Conservation (phyloP, 441 rosid species). For the Eutrema salsugineum region DNA sequence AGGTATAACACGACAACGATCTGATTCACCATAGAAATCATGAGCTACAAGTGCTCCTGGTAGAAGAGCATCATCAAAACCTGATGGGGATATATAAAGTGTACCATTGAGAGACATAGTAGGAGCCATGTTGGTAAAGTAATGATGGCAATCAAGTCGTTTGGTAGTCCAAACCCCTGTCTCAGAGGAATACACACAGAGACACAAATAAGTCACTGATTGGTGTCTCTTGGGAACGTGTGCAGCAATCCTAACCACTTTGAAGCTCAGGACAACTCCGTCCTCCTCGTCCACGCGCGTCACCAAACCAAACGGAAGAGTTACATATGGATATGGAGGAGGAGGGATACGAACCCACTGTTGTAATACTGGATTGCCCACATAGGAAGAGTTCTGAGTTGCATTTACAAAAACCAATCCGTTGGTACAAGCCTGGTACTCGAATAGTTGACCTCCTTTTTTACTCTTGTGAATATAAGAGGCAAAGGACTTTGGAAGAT, state of each 20-base stretch:
- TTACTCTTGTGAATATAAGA: too few relatives aligned
- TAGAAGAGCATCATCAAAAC: background rate
- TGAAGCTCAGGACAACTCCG: background rate
- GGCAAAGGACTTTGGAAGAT: background rate
- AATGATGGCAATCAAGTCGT: background rate
- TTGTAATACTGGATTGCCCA: background rate
- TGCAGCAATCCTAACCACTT: background rate
- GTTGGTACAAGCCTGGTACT: too few relatives aligned
- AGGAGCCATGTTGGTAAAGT: too few relatives aligned
- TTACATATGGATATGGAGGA: background rate
- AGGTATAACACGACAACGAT: background rate
- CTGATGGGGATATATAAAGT: background rate
- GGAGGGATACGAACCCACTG: background rate
- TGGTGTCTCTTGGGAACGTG: too few relatives aligned
- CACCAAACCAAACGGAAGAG: background rate
- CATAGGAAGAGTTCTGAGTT: background rate
- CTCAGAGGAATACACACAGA: background rate
- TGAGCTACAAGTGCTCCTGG: background rate
- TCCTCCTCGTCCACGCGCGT: background rate
- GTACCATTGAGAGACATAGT: background rate
- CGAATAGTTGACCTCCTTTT: too few relatives aligned
- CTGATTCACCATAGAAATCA: background rate
- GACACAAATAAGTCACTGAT: too few relatives aligned
- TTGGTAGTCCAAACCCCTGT: conserved; percentile 5
- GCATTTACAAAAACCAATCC: background rate